phyloP scores from a whole-genome alignment of 1,284 basidiomycete genomes.

The Apiotrichum domesticum region DNA sequence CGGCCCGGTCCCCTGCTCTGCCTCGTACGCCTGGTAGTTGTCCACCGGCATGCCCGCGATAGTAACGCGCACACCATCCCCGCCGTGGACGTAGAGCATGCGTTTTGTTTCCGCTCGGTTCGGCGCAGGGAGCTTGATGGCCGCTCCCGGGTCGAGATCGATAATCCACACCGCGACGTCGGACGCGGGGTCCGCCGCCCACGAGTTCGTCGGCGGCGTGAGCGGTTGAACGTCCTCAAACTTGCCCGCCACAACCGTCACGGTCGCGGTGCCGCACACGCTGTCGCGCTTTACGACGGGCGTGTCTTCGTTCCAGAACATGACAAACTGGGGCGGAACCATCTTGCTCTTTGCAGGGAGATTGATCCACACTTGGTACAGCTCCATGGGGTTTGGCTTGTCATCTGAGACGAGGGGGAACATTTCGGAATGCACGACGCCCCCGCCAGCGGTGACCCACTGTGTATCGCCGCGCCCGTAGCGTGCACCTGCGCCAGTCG shows the following conservation, averaged over 20 bases:
- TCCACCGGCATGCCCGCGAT: conserved; percentile 8
- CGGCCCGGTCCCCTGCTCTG: background rate
- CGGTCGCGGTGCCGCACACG: conserved; percentile 4
- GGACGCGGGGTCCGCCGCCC: conserved; percentile 8
- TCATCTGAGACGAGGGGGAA: conserved; percentile 10
- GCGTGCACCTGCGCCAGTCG: conserved; percentile 13
- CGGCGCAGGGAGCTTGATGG: conserved; percentile 11
- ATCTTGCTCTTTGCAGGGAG: conserved; percentile 12
- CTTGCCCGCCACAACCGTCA: conserved; percentile 11
- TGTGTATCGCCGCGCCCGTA: conserved; percentile 69
- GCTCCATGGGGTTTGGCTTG: conserved; percentile 6
- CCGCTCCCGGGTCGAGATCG: conserved; percentile 9
- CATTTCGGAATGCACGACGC: conserved; percentile 74
- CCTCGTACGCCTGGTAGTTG: conserved; percentile 2
- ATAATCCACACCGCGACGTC: conserved; percentile 17
- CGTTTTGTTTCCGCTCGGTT: conserved; percentile 10
- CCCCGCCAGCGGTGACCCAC: conserved; percentile 81
- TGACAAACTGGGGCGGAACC: conserved; percentile 11
- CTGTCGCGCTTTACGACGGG: conserved; percentile 10
- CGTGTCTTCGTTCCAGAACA: conserved; percentile 13
- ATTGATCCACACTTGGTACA: conserved; percentile 20
- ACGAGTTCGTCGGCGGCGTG: conserved; percentile 6
- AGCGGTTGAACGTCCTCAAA: conserved; percentile 9
- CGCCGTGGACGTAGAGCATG: conserved; percentile 14
- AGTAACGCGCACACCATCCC: conserved; percentile 4